phyloP scores from a whole-genome alignment of 2,329 filamentous ascomycete genomes.

The Grosmannia serpens region DNA sequence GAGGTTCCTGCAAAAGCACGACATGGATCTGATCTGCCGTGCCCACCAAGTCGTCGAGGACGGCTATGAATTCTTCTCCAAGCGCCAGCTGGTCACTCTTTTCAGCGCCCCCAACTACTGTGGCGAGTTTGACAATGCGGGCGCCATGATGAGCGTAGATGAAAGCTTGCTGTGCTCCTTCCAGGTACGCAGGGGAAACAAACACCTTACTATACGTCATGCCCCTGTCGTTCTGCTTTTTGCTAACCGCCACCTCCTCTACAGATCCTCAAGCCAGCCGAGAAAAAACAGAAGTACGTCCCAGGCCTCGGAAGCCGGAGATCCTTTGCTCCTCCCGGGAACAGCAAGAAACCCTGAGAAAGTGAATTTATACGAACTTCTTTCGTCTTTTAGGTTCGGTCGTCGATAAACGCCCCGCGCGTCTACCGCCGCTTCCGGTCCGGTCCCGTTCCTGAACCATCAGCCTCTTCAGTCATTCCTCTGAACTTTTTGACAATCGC shows the following conservation, averaged over 20 bases:
- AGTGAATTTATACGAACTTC: conserved; percentile 53
- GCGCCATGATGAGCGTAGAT: conserved; percentile 99
- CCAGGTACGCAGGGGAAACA: conserved; percentile 63
- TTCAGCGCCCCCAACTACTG: conserved; percentile 99
- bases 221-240: conserved; percentile 12
- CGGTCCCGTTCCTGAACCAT: not conserved
- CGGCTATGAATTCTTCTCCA: conserved; percentile 99
- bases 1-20: conserved; percentile 95
- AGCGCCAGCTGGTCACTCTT: conserved; percentile 90
- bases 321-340: conserved; percentile 55
- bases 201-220: not conserved
- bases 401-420: conserved; percentile 56
- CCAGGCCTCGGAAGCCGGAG: conserved; percentile 60
- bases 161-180: conserved; percentile 98
- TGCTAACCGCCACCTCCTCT: not conserved
- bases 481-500: not conserved
- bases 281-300: conserved; percentile 99
- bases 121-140: conserved; percentile 97
- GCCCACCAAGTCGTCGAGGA: conserved; percentile 98
- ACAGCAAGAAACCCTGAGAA: conserved; percentile 28
- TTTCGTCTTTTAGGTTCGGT: conserved; percentile 79
- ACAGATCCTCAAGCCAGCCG: conserved; percentile 95
- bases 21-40: conserved; percentile 98
- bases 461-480: not conserved
- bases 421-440: not conserved